Evolutionary conservation across 345 rosid species (phyloP), one percentile per base, ranked within the genome.

Genomic region (Cardamine resedifolia): DNA sequence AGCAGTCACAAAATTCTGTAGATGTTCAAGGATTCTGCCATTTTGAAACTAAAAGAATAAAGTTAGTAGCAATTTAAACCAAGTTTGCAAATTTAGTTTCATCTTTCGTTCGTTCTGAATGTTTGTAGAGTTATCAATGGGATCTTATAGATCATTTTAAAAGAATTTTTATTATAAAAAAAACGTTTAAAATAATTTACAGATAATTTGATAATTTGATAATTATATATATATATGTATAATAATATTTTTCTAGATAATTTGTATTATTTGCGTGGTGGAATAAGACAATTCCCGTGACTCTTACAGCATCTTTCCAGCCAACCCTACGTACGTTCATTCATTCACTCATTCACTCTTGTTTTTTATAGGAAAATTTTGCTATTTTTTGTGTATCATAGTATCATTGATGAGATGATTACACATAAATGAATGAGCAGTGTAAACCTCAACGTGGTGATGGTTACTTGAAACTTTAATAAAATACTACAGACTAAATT

Each of bases 211-310:
- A 38, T 38, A 38, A 0, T 39, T n/a, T n/a, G n/a, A n/a, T n/a
- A n/a, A n/a, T n/a, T n/a, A n/a, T n/a, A n/a, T n/a, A n/a, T n/a
- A n/a, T n/a, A n/a, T n/a, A n/a, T n/a, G n/a, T 21, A 2, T 50
- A 50, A 24, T 52, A 26, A 16, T 31, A 16, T 18, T 4, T 9
- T 16, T 33, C 5, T 5, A 10, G 62, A 56, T 31, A 33, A 33
- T 5, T 23, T 10, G 31, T 51, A 27, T 53, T 27, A 27, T 15
- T 27, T 53, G 58, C 12, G 6, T 7, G 36, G 16, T 53, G 18
- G 30, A 58, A 58, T 34, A 30, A 58, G 64, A 58, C 30, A 36
- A 58, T 34, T 6, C 47, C 47, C 64, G 64, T 58, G 64, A 58
- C 30, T 39, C 7, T 7, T 21, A 23, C 19, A 20, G 45, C 64